Conservation (phyloP, 169 alveolate genomes). For the Plasmodium gaboni region DNA sequence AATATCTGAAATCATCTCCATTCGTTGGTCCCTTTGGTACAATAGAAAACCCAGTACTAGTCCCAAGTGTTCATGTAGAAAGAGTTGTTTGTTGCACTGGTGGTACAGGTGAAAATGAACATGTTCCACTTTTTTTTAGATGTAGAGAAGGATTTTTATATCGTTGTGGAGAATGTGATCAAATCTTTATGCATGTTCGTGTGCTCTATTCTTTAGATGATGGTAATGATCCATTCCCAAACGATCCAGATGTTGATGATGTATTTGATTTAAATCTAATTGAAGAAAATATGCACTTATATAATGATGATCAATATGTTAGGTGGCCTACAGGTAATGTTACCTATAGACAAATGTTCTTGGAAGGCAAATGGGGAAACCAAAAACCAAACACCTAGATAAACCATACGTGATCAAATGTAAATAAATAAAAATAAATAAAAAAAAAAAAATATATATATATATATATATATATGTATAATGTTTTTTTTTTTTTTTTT, state of each 20-base stretch:
- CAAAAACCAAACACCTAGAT: conserved; percentile 12
- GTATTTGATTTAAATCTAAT: conserved; percentile 87
- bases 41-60: conserved; percentile 90
- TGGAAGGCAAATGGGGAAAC: conserved; percentile 81
- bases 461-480: neutral
- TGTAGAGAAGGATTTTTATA: conserved; percentile 93
- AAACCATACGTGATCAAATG: neutral
- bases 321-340: conserved; percentile 90
- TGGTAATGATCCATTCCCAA: conserved; percentile 91
- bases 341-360: conserved; percentile 84
- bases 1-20: conserved; percentile 90
- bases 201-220: conserved; percentile 88
- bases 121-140: conserved; percentile 88
- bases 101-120: conserved; percentile 93
- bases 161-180: conserved; percentile 94
- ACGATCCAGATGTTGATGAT: conserved; percentile 90
- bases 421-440: conserved; percentile 11
- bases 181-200: conserved; percentile 92
- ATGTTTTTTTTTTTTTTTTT: neutral
- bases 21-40: conserved; percentile 94
- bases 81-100: conserved; percentile 92
- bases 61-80: conserved; percentile 90
- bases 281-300: conserved; percentile 88
- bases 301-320: conserved; percentile 89
- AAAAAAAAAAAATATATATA: too few species aligned